A percentile compares a stretch with the other conserved stretches of the same genome.
Conservation (phyloP, 2,329 filamentous ascomycete species). For the Fusarium coffeatum region DNA sequence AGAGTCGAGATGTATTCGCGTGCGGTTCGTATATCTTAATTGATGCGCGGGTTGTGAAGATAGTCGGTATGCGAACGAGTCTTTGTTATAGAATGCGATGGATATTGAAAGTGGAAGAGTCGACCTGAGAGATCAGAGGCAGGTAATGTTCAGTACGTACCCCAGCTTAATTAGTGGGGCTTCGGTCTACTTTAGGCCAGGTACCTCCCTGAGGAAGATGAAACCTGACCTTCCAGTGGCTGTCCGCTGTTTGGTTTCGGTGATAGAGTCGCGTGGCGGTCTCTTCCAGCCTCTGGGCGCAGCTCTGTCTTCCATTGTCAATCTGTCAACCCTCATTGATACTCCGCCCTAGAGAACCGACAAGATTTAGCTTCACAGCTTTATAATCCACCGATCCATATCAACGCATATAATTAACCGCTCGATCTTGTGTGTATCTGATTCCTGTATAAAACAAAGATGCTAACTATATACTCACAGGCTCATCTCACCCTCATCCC, state of each 20-base stretch:
- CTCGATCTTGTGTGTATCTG: constrained; percentile 7
- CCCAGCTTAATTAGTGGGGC: constrained; percentile 42
- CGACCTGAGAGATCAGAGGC: constrained; percentile 21
- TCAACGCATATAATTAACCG: not conserved
- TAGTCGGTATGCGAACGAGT: not conserved
- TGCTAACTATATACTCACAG: constrained; percentile 10
- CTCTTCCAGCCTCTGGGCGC: constrained; percentile 15
- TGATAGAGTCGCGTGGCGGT: constrained; percentile 40
- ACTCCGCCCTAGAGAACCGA: not conserved
- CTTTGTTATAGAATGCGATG: constrained; percentile 1
- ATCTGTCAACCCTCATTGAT: constrained; percentile 28
- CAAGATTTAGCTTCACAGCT: not conserved
- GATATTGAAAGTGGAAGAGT: constrained; percentile 29
- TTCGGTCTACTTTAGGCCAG: constrained; percentile 6
- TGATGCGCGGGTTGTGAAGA: constrained; percentile 2
- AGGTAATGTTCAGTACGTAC: constrained; percentile 33
- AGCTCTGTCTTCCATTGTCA: constrained; percentile 16
- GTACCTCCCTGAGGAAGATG: constrained; percentile 14
- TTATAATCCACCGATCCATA: not conserved
- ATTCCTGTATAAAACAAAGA: not conserved
- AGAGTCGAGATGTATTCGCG: not conserved
- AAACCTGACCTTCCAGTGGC: constrained; percentile 5
- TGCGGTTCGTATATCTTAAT: not conserved
- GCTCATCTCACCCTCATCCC: constrained; percentile 23
- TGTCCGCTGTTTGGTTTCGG: constrained; percentile 7